Evolutionary conservation across 2,329 filamentous ascomycete species (phyloP), one percentile per base, ranked within the genome.

Genomic region (Botrytis aclada): DNA sequence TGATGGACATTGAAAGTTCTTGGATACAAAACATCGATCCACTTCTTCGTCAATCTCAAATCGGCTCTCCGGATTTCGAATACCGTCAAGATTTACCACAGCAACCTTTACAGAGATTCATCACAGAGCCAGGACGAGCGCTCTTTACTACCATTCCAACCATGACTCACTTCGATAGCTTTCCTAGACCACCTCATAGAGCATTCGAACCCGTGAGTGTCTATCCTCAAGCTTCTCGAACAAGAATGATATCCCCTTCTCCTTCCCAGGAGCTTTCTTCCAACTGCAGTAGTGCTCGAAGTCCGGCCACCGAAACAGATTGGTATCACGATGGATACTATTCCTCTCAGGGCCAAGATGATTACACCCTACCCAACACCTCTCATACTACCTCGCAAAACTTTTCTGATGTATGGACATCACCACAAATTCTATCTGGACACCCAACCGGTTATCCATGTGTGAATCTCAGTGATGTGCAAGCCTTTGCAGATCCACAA

Each of bases 381-480:
- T 61, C 39, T 51, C 56, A 72, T 43, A 70, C 71, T 9, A 71
- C 74, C n/a, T 47, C 71, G 41, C 75, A 75, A 66, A 63, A 51
- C 22, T 73, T 75, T 41, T 60, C 60, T 22, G 73, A 75, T 63
- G 10, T 45, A 16, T 74, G 61, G 39, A 41, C 47, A 25, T 56
- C 67, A 37, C 54, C 62, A 37, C 37, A 41, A 20, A 29, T 32
- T 32, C 72, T 74, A 70, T 29, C 32, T 7, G 25, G 56, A 6
- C 45, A 39, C 7, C 66, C 70, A 12, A 45, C 71, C 41, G 73
- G 74, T 34, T 60, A 65, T 25, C 45, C 47, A n/a, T 75, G 73
- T 58, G 78, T 80, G n/a, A 77, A 78, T 34, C 72, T 80, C 62
- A 77, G 73, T 60, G 76, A 80, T 73, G 75, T 80, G 20, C 79